Conservation (phyloP, 495 filamentous ascomycete genomes). For the Cercophora samala region DNA sequence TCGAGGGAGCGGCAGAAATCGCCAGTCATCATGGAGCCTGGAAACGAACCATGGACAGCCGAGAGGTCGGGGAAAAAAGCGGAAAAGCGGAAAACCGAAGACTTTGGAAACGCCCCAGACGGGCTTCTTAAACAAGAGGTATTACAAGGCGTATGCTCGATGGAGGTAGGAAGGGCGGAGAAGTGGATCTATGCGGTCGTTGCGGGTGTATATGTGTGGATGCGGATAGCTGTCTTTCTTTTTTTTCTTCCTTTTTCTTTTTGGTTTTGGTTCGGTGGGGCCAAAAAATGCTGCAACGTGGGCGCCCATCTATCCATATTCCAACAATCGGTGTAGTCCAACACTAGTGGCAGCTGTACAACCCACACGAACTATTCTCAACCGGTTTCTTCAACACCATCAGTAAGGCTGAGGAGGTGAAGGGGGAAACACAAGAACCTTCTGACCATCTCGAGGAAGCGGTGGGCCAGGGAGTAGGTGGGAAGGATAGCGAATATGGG, state of each 20-base stretch:
- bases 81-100: not conserved
- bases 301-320: not conserved
- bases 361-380: not conserved
- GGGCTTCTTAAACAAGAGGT: not conserved
- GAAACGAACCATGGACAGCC: not conserved
- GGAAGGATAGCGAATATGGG: not conserved
- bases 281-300: not conserved
- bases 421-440: not conserved
- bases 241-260: not conserved
- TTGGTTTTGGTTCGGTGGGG: not conserved
- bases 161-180: not conserved
- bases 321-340: not conserved
- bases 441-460: not conserved
- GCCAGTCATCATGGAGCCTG: not conserved
- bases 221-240: not conserved
- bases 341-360: not conserved
- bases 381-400: not conserved
- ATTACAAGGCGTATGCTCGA: not conserved
- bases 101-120: not conserved
- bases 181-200: not conserved
- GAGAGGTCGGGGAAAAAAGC: not conserved
- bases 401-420: not conserved
- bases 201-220: not conserved
- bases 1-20: not conserved
- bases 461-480: not conserved